phyloP scores from a whole-genome alignment of 441 rosid genomes.

The Euphorbia schlechtendalii region DNA sequence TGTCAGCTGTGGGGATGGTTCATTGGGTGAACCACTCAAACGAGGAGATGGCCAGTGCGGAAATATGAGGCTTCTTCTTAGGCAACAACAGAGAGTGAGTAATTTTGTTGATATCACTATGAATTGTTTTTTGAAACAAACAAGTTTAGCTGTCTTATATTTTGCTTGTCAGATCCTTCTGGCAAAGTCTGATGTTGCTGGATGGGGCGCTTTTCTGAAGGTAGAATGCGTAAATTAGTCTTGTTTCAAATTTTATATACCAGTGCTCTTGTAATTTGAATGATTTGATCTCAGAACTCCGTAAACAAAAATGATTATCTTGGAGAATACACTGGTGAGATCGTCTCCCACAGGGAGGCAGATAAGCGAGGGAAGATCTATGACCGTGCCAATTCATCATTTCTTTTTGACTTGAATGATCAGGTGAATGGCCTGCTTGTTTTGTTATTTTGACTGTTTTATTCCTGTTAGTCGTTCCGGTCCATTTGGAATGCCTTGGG shows the following conservation, averaged over 20 bases:
- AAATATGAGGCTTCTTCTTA: constrained; percentile 77
- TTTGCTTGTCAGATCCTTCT: constrained; percentile 51
- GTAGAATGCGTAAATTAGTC: constrained; percentile 24
- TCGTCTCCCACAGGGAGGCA: constrained; percentile 73
- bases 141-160: constrained; percentile 10
- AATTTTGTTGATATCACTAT: constrained; percentile 9
- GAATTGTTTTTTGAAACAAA: constrained; percentile 8
- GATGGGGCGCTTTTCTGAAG: constrained; percentile 94
- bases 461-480: neutral
- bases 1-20: constrained; percentile 67
- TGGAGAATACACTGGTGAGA: constrained; percentile 93
- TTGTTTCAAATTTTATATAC: constrained; percentile 1
- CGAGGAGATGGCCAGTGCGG: constrained; percentile 73
- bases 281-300: constrained; percentile 45
- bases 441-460: neutral
- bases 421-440: constrained; percentile 44
- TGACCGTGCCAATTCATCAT: constrained; percentile 62
- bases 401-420: constrained; percentile 84
- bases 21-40: constrained; percentile 62
- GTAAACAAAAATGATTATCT: constrained; percentile 72
- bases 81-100: constrained; percentile 72
- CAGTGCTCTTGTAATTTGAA: constrained; percentile 14
- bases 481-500: neutral
- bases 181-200: constrained; percentile 75
- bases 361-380: constrained; percentile 77